phyloP scores from a whole-genome alignment of 192 early-diverging fungal genomes.

The Spinellus fusiger region DNA sequence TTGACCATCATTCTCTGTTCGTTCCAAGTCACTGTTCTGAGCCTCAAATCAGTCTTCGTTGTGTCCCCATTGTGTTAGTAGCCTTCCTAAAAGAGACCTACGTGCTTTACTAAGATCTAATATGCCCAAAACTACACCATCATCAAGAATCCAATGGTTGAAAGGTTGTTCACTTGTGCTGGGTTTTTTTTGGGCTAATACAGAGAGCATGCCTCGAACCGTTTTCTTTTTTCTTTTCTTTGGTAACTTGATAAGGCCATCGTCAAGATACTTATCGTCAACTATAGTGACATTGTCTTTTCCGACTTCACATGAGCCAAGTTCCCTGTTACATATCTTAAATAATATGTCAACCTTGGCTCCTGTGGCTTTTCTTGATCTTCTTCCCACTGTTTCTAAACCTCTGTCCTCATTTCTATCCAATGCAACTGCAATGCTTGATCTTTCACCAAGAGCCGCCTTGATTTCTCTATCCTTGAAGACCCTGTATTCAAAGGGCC shows the following conservation, averaged over 20 bases:
- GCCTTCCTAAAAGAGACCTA: no score
- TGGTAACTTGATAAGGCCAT: background rate
- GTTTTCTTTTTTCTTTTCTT: no score
- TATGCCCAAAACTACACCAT: no score
- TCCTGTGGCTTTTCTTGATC: background rate
- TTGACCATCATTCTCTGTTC: no score
- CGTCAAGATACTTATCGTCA: constrained; percentile 1
- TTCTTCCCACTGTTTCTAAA: background rate
- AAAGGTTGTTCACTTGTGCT: background rate
- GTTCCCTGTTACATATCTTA: background rate
- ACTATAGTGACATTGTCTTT: background rate
- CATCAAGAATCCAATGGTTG: background rate
- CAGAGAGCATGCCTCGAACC: background rate
- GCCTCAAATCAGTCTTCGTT: no score
- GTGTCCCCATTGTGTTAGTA: no score
- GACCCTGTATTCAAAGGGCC: background rate
- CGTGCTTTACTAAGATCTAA: no score
- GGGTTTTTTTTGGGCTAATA: constrained; percentile 1
- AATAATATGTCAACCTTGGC: background rate
- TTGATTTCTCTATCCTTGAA: background rate
- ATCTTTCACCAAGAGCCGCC: background rate
- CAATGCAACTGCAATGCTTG: background rate
- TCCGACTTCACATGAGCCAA: background rate
- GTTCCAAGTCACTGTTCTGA: no score
- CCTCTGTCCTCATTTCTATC: background rate